Percentiles rank a stretch among this genome's conserved stretches.
These are phyloP conservation scores for Tulasnella sp. DNA, from an alignment of 768 basidiomycete species.

Conservation along the genomic window DNA sequence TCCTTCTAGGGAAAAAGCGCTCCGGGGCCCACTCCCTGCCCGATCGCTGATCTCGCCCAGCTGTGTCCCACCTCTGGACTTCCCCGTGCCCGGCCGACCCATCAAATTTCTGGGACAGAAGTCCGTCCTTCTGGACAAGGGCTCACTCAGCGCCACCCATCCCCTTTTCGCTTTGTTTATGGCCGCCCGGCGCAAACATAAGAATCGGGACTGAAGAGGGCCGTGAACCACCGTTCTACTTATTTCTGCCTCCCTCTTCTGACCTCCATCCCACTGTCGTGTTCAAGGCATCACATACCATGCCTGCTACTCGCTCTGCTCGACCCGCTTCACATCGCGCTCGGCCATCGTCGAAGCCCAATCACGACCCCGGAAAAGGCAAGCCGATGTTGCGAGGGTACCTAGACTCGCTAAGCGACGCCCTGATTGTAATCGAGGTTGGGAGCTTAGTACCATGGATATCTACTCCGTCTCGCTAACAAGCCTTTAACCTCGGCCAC, in stretches of 20 bases:
- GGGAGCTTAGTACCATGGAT: too few species aligned
- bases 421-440: slow-evolving; percentile 14
- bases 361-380: neutral
- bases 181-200: neutral
- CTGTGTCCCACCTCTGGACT: neutral
- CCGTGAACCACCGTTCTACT: neutral
- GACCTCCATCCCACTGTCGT: neutral
- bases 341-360: neutral
- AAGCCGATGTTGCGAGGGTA: neutral
- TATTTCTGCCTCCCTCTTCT: neutral
- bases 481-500: neutral
- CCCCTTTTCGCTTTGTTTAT: neutral
- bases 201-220: slow-evolving; percentile 3
- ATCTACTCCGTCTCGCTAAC: too few species aligned
- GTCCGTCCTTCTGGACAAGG: neutral
- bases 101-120: neutral
- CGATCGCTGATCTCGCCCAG: slow-evolving; percentile 8
- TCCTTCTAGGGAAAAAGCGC: neutral
- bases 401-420: slow-evolving; percentile 1
- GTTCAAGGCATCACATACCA: neutral
- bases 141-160: neutral
- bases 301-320: slow-evolving; percentile 6
- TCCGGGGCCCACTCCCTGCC: neutral
- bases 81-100: neutral
- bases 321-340: neutral